These are phyloP conservation scores for Lasiosphaeriaceae sp. DNA, from an alignment of 495 filamentous ascomycete species.

Conservation along the genomic window DNA sequence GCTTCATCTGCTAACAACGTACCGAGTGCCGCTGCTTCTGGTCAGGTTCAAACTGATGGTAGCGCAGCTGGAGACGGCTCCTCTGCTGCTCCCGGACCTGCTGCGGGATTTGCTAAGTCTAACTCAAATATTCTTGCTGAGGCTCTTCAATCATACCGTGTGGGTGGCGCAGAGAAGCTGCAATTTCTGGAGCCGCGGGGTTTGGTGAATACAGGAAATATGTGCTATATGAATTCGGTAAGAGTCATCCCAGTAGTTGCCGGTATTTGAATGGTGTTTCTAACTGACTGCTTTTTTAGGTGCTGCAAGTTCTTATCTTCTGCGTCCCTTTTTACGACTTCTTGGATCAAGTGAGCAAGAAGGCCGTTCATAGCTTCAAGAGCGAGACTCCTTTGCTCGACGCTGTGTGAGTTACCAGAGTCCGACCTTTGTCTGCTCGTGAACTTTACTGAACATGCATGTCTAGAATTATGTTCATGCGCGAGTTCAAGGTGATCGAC, in stretches of 20 bases:
- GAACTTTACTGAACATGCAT: conserved; percentile 9
- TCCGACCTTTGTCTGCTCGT: background rate
- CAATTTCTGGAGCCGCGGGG: conserved; percentile 91
- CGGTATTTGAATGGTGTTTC: background rate
- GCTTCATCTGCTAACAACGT: conserved; percentile 28
- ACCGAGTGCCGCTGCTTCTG: conserved; percentile 20
- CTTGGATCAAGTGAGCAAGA: conserved; percentile 79
- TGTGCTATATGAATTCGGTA: conserved; percentile 99
- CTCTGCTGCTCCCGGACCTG: conserved; percentile 12
- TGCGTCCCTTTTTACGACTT: conserved; percentile 94
- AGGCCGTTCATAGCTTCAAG: conserved; percentile 85
- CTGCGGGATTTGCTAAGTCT: conserved; percentile 42
- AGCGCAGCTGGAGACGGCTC: conserved; percentile 15
- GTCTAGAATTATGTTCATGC: conserved; percentile 88
- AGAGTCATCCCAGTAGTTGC: conserved; percentile 22
- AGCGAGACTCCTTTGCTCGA: conserved; percentile 91
- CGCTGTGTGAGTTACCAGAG: conserved; percentile 64
- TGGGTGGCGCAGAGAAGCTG: conserved; percentile 59
- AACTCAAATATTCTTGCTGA: conserved; percentile 67
- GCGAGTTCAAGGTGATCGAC: conserved; percentile 83
- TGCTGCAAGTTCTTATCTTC: conserved; percentile 88
- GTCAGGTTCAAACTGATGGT: conserved; percentile 23
- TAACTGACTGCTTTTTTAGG: conserved; percentile 44
- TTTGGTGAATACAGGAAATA: conserved; percentile 93
- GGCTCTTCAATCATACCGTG: conserved; percentile 62